Conservation (phyloP, 2,329 filamentous ascomycete species). For the Ceratocystis smalleyi region DNA sequence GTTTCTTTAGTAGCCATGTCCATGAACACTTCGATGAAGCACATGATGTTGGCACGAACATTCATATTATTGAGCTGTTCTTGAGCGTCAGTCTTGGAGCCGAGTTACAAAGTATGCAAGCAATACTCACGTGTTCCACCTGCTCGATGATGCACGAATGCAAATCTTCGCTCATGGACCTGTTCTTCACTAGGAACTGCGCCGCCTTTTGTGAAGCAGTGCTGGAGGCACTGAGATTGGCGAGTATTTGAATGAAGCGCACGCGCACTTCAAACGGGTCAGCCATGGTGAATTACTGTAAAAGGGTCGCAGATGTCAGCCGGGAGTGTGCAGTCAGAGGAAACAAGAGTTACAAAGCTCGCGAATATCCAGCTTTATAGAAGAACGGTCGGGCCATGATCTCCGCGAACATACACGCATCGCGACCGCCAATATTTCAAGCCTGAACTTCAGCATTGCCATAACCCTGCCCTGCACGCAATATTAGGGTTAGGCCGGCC, state of each 20-base stretch:
- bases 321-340: neutral
- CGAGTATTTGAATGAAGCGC: constrained; percentile 81
- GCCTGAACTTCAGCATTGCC: neutral
- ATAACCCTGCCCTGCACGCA: too few relatives aligned
- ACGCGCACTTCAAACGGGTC: constrained; percentile 98
- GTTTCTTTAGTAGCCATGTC: constrained; percentile 66
- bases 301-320: neutral
- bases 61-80: constrained; percentile 71
- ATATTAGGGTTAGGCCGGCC: neutral
- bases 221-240: constrained; percentile 80
- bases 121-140: constrained; percentile 53
- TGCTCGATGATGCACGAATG: constrained; percentile 96
- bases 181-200: constrained; percentile 84
- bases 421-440: neutral
- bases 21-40: constrained; percentile 90
- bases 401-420: neutral
- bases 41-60: constrained; percentile 95
- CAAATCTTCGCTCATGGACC: constrained; percentile 89
- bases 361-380: neutral
- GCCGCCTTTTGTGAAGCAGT: constrained; percentile 83
- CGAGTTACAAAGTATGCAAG: neutral
- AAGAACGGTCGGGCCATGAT: neutral
- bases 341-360: neutral
- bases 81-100: neutral
- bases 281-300: constrained; percentile 29